These are phyloP conservation scores for Ceratocystis diversiconidia DNA, from an alignment of 2,329 filamentous ascomycete species.

Conservation along the genomic window DNA sequence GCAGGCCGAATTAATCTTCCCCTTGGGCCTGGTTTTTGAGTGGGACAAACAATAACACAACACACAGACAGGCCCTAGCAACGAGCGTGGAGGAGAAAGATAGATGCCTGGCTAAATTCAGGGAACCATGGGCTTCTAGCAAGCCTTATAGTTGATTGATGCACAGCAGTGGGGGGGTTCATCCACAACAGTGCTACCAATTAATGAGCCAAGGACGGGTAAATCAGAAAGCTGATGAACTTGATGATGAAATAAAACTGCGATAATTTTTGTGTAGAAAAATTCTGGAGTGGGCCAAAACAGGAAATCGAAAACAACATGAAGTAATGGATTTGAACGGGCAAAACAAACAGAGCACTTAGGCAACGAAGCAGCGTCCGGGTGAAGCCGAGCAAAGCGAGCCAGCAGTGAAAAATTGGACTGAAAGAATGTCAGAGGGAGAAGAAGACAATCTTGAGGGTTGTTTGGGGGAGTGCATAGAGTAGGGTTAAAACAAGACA, in stretches of 20 bases:
- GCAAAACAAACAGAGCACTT: neutral
- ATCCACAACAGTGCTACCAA: neutral
- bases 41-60: conserved; percentile 8
- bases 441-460: neutral
- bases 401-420: neutral
- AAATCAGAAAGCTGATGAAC: neutral
- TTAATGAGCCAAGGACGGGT: neutral
- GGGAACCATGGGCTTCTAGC: neutral
- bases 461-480: neutral
- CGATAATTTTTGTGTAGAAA: no score
- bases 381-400: neutral
- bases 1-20: neutral
- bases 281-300: neutral
- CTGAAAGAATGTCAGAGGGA: neutral
- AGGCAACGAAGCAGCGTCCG: neutral
- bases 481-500: neutral
- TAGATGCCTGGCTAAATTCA: neutral
- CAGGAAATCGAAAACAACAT: neutral
- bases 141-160: neutral
- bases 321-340: no score
- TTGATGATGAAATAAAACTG: no score
- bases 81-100: neutral
- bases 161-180: neutral
- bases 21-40: neutral
- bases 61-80: conserved; percentile 3